Base-by-base conservation (phyloP, 2,329 filamentous ascomycete genomes). In the Ciborinia camelliae region DNA sequence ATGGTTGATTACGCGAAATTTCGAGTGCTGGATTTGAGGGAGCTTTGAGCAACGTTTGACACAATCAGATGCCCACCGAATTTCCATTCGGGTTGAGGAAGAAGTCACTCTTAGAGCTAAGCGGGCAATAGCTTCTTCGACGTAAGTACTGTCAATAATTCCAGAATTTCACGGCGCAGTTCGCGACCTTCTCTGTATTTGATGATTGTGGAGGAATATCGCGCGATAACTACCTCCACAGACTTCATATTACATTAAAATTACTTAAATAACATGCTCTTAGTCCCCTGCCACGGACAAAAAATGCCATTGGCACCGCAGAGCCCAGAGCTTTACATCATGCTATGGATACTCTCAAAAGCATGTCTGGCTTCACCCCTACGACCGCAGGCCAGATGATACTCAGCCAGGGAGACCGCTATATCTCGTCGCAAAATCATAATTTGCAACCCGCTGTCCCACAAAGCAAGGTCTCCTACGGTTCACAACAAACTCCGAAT, bases 1-100 rank as follows among this genome's bases (percentile, higher is more conserved):
- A 60, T 60, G 45, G 23, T 51, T 14, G 57, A 60, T 9, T 60
- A 51, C 57, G 18, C 57, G 39, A 51, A 60, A 28, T 28, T 28
- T 39, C 57, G 57, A 35, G 45, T 60, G 30, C 5, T 2, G n/a
- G 32, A 60, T n/a, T 51, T 51, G 45, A 60, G 39, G 32, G 45
- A 60, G 8, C n/a, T 60, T 39, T 23, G 47, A 39, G 10, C 10
- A 28, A 37, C 58, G 45, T 61, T 39, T 61, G n/a, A 30, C 45
- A 37, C 12, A 61, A n/a, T 50, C 58, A 39, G 45, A 61, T 61
- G 43, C 58, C 7, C 23, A 14, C n/a, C 9, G 20, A 7, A 35
- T 51, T 23, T 52, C 32, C 5, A 39, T 48, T n/a, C n/a, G n/a
- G n/a, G n/a, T n/a, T 18, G 55, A 59, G 30, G 55, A 61, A 10